Base-by-base conservation (phyloP, 345 rosid species). In the Sapria himalayana region DNA sequence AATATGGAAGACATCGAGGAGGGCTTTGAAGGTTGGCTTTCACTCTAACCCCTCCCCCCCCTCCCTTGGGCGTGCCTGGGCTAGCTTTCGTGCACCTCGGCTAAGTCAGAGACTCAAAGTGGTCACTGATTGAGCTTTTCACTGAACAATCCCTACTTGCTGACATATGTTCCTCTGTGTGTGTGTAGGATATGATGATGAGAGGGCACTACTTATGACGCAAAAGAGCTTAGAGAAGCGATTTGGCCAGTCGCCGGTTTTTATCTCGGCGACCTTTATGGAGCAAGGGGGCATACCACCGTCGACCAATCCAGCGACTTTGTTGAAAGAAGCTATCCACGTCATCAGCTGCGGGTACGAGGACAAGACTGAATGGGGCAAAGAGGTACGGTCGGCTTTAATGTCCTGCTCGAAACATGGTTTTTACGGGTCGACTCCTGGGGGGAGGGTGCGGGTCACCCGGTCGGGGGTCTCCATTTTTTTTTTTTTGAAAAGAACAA, bases 281-380 rank as follows among this genome's bases (percentile, higher is more conserved):
- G 95, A 91, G 51, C 91, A 69, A 57, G 99, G 99, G 23, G 98
- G 98, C 50, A 72, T 82, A 54, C 99, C 99, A 2, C 86, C 95
- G 10, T 54, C 95, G 14, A 84, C 95, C 16, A 91, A 91, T 64
- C 93, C 95, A 12, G 95, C 99, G 21, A 63, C 84, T 41, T 93
- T 91, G 54, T 53, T 91, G 15, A 80, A 84, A 62, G 99, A 91
- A 63, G 95, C 99, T 45, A 91, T 91, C 51, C 99, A 91, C 59
- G 99, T 91, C 46, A 84, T 91, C 31, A 91, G 99, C 61, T 91
- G 95, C 56, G 99, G 99, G 52, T 91, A 91, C 5, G 99, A 91
- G 58, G 99, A 84, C 73, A 91, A 91, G 73, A 73, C 86, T 25
- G 99, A 91, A 49, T 91, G 99, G 99, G 99, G 99, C 43, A 91